phyloP scores from a whole-genome alignment of 441 rosid genomes.

The Sinapis alba region DNA sequence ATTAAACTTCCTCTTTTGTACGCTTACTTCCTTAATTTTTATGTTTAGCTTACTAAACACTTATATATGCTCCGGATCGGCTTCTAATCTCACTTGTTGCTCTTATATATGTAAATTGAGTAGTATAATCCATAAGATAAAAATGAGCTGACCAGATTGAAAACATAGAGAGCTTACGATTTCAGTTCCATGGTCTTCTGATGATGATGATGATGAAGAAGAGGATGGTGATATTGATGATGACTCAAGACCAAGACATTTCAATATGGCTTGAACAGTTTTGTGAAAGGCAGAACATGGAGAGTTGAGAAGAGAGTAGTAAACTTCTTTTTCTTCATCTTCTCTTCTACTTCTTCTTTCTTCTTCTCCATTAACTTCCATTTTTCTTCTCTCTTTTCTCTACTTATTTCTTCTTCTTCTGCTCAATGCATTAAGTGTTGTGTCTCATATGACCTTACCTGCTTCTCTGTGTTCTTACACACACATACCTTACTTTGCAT shows the following conservation, averaged over 20 bases:
- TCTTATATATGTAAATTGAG: not conserved
- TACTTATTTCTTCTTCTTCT: constrained; percentile 22
- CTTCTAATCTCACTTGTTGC: not conserved
- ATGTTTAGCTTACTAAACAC: not conserved
- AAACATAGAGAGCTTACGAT: constrained; percentile 23
- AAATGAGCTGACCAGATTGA: not conserved
- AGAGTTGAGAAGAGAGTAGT: constrained; percentile 33
- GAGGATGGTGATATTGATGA: constrained; percentile 10
- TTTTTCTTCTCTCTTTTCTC: constrained; percentile 2
- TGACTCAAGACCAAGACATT: constrained; percentile 38
- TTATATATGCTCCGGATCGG: not conserved
- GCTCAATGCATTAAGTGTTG: constrained; percentile 34
- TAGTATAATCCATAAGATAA: not conserved
- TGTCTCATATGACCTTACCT: constrained; percentile 37
- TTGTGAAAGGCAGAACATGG: constrained; percentile 34
- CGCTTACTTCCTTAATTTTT: not conserved
- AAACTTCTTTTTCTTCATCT: constrained; percentile 26
- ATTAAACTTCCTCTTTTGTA: not conserved
- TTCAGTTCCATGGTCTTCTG: constrained; percentile 29
- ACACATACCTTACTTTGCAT: constrained; percentile 36
- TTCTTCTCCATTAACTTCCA: constrained; percentile 32
- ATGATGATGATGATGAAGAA: not conserved
- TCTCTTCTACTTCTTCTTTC: constrained; percentile 32
- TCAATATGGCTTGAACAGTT: constrained; percentile 33
- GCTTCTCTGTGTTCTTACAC: constrained; percentile 33